Evolutionary conservation across 495 filamentous ascomycete genomes (phyloP), one percentile per base, ranked within the genome.

Genomic region (Patellaria atrata): DNA sequence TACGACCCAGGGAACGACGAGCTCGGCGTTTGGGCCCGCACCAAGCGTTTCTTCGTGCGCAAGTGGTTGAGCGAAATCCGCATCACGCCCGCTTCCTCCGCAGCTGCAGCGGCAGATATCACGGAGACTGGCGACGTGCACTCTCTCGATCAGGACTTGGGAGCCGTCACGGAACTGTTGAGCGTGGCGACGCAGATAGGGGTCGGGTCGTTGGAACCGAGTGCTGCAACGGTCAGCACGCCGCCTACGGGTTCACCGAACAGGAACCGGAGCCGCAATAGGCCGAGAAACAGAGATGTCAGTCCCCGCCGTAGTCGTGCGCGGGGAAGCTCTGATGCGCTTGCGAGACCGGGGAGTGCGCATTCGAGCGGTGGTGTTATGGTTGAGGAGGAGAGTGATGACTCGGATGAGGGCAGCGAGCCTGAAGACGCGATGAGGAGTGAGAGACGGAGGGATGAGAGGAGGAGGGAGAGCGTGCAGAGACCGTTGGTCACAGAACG

Each of bases 331-430:
- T 32, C 29, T 31, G 38, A 22, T 41, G 26, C 41, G 39, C 23
- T 17, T 32, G 26, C 19, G 38, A 33, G 30, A 45, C 20, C 29
- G 33, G 33, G 27, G 27, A 47, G 48, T 39, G 34, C 41, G 28
- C 37, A 51, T 38, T 43, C 37, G 18, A 34, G 33, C 30, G 62
- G 60, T 46, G 51, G 57, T 17, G 51, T 69, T 29, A 57, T 69
- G 54, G 54, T 67, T 0, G 65, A 68, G 38, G 65, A 69, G 51
- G 56, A 59, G 34, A 48, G 45, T 21, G 14, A 35, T 2, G 47
- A 45, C 24, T 45, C 49, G 36, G 39, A 44, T 23, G 52, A 52
- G 22, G 40, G 31, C 25, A 44, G 45, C 21, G 44, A 17, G 3
- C 37, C 27, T 35, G 45, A 43, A 31, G 33, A 11, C 23, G 33